These are phyloP conservation scores for Linum usitatissimum DNA, from an alignment of 345 rosid species.

Conservation along the genomic window DNA sequence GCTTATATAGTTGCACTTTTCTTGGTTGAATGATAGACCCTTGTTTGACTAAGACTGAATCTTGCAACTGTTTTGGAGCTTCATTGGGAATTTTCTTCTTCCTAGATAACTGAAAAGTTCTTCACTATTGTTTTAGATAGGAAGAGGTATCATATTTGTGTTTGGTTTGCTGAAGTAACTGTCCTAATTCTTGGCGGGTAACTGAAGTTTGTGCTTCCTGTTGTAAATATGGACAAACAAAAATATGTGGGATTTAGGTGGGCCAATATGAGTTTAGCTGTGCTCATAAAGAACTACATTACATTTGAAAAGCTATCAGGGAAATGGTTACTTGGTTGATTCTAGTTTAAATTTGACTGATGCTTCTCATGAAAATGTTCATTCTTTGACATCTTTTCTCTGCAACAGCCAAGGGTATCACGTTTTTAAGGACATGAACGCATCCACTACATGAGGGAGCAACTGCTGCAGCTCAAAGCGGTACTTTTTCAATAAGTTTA, in stretches of 20 bases:
- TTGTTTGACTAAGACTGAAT: not conserved
- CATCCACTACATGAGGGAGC: constrained; percentile 51
- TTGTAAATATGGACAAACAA: constrained; percentile 32
- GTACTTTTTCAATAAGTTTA: constrained; percentile 15
- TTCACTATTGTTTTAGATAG: not conserved
- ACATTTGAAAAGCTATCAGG: not conserved
- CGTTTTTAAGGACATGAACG: constrained; percentile 53
- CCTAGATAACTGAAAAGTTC: not conserved
- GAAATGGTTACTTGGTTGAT: not conserved
- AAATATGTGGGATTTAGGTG: constrained; percentile 21
- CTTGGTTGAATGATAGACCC: not conserved
- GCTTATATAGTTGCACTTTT: not conserved
- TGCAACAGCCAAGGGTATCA: constrained; percentile 48
- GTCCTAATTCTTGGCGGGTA: constrained; percentile 30
- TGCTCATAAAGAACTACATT: constrained; percentile 21
- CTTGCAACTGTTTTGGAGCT: not conserved
- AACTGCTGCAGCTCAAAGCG: constrained; percentile 61
- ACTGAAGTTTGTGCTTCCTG: constrained; percentile 19
- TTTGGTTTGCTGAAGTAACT: not conserved
- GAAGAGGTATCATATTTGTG: not conserved
- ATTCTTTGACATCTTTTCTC: not conserved
- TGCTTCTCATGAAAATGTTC: not conserved
- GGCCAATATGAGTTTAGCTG: constrained; percentile 14
- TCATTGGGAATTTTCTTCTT: not conserved
- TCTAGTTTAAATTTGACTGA: no score